Base-by-base conservation (phyloP, 2,329 filamentous ascomycete genomes). In the Dendryphion nanum region DNA sequence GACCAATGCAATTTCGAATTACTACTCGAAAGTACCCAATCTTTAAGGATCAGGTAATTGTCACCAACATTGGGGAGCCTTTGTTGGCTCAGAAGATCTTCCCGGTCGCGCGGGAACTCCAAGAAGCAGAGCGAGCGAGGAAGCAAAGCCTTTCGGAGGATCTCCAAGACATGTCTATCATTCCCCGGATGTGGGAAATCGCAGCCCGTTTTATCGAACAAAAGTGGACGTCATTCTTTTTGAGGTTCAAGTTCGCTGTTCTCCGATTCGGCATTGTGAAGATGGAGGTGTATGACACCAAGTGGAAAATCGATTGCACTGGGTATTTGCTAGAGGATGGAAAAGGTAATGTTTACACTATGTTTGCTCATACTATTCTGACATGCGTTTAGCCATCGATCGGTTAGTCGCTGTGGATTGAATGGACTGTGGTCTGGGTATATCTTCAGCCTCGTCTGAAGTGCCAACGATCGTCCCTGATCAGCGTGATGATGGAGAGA, bases 291-390 rank as follows among this genome's bases (percentile, higher is more conserved):
- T 41, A 55, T 13, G 59, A 51, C 5, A 50, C 55, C 13, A 61
- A 61, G 35, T 65, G 60, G 60, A 64, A 64, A 45, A 55, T 65
- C 32, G 61, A 65, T 36, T 64, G 60, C 40, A 53, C 53, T 10
- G 61, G 59, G 0, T 61, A 50, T 31, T 35, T 65, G 38, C 35
- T 56, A 5, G 61, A 65, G 30, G 44, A 63, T 28, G 61, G 61
- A 16, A 53, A 51, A 60, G 61, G 61, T 65, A 58, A 31, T 56
- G 8, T 2, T 12, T 5, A 19, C 4, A 14, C 6, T 12, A 12
- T n/a, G 13, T n/a, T 6, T 14, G 14, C 3, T 33, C 20, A 33
- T 16, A 3, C 24, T 36, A 14, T 17, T 15, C 48, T 55, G 29
- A 56, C 33, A n/a, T 3, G 4, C 7, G n/a, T 18, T 10, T 12